Percentiles rank a stretch among this genome's conserved stretches.
phyloP scores from a whole-genome alignment of 2,329 filamentous ascomycete species.

The Aspergillus udagawae region DNA sequence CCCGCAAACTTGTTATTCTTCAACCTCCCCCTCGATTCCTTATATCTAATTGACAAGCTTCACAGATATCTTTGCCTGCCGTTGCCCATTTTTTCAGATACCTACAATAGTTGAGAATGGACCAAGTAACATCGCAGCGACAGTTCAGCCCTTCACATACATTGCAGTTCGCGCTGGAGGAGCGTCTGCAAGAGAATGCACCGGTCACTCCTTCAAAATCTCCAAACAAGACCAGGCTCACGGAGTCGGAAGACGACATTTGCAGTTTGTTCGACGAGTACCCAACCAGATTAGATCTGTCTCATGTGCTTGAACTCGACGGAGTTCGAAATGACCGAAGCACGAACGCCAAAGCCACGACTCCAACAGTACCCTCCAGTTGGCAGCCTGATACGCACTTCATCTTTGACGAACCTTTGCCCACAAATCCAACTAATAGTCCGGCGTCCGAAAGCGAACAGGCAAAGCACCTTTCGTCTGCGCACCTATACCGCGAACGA shows the following conservation, averaged over 20 bases:
- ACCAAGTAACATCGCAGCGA: not conserved
- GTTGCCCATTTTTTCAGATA: not conserved
- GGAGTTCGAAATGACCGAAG: not conserved
- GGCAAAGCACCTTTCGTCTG: not conserved
- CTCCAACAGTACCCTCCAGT: not conserved
- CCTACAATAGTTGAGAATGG: not conserved
- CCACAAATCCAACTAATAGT: constrained; percentile 7
- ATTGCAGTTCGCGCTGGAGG: not conserved
- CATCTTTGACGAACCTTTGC: constrained; percentile 2
- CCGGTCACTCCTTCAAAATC: not conserved
- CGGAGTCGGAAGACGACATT: not conserved
- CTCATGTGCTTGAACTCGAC: not conserved
- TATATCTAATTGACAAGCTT: not conserved
- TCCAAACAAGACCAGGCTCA: not conserved
- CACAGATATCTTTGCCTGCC: not conserved
- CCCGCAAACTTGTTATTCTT: not conserved
- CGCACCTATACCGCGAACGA: not conserved
- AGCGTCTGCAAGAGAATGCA: not conserved
- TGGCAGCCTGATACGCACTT: constrained; percentile 1
- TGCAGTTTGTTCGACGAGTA: not conserved
- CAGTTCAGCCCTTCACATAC: not conserved
- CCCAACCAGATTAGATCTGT: not conserved
- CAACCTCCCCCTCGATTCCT: not conserved
- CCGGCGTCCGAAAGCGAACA: constrained; percentile 7
- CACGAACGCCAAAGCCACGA: not conserved